Conservation (phyloP, 768 basidiomycete genomes). For the Terana coerulea region DNA sequence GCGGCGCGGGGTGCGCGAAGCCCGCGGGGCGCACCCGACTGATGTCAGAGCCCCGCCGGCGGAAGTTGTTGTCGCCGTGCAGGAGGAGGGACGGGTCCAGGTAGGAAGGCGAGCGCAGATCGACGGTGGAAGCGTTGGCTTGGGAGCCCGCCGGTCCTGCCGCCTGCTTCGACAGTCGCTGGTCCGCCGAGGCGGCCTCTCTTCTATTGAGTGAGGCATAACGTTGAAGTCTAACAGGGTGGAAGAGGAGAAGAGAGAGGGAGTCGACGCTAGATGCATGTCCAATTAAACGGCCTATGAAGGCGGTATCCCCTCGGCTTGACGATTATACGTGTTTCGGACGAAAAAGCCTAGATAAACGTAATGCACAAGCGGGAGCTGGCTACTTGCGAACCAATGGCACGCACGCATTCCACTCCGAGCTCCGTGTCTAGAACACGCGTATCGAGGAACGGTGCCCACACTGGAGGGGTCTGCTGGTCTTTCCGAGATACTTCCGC, state of each 20-base stretch:
- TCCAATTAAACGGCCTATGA: too few relatives aligned
- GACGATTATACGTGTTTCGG: too few relatives aligned
- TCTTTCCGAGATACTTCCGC: too few relatives aligned
- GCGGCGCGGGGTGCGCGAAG: constrained; percentile 7
- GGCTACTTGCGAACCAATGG: background rate
- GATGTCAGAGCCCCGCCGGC: constrained; percentile 11
- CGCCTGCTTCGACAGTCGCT: background rate
- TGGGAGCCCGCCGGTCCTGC: background rate
- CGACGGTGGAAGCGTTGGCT: constrained; percentile 1
- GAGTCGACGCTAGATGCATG: too few relatives aligned
- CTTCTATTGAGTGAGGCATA: too few relatives aligned
- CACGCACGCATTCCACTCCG: background rate
- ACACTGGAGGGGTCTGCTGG: too few relatives aligned
- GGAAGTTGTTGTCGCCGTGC: constrained; percentile 7
- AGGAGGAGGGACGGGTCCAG: background rate
- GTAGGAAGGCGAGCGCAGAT: constrained; percentile 1
- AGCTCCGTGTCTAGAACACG: constrained; percentile 3
- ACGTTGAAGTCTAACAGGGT: too few relatives aligned
- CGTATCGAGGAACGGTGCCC: too few relatives aligned
- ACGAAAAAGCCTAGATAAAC: too few relatives aligned
- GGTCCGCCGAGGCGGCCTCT: background rate
- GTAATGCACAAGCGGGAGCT: background rate
- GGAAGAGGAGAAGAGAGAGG: too few relatives aligned
- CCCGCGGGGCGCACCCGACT: constrained; percentile 3
- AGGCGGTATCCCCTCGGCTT: too few relatives aligned